Percentiles rank a stretch among this genome's conserved stretches.
Evolutionary conservation across 2,329 filamentous ascomycete genomes (phyloP).

Genomic region (Aspergillus versicolor): DNA sequence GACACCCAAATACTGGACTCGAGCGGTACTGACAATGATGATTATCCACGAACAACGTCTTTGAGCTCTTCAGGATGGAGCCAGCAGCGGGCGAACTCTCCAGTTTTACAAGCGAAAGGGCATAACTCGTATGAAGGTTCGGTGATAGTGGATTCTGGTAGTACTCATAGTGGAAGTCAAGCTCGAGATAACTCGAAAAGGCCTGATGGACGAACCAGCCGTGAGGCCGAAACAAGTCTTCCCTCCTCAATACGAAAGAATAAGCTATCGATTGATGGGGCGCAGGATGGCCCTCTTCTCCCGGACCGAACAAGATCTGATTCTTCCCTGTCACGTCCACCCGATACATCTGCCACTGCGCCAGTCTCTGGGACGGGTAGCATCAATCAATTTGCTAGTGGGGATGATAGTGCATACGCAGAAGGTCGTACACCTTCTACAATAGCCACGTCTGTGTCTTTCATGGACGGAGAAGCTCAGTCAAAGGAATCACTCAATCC

Average conservation of each 20-base stretch:
- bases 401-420: slow-evolving; percentile 25
- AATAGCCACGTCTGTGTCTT: slow-evolving; percentile 27
- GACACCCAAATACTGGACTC: slow-evolving; percentile 31
- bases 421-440: slow-evolving; percentile 31
- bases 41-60: slow-evolving; percentile 28
- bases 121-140: slow-evolving; percentile 29
- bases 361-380: slow-evolving; percentile 30
- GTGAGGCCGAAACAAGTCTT: slow-evolving; percentile 29
- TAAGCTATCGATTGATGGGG: slow-evolving; percentile 27
- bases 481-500: slow-evolving; percentile 28
- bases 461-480: slow-evolving; percentile 29
- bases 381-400: slow-evolving; percentile 28
- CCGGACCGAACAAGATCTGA: slow-evolving; percentile 38
- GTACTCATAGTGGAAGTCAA: slow-evolving; percentile 20
- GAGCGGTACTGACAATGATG: slow-evolving; percentile 29
- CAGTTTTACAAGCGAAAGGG: slow-evolving; percentile 32
- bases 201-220: slow-evolving; percentile 27
- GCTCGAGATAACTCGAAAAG: slow-evolving; percentile 25
- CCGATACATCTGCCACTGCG: slow-evolving; percentile 26
- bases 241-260: slow-evolving; percentile 21
- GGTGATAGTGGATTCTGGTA: slow-evolving; percentile 20
- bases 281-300: slow-evolving; percentile 20
- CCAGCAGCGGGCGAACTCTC: slow-evolving; percentile 33
- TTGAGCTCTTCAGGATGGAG: slow-evolving; percentile 32
- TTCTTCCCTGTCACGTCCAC: slow-evolving; percentile 30